Base-by-base conservation (phyloP, 2,329 filamentous ascomycete species). In the Camptophora hylomeconis region DNA sequence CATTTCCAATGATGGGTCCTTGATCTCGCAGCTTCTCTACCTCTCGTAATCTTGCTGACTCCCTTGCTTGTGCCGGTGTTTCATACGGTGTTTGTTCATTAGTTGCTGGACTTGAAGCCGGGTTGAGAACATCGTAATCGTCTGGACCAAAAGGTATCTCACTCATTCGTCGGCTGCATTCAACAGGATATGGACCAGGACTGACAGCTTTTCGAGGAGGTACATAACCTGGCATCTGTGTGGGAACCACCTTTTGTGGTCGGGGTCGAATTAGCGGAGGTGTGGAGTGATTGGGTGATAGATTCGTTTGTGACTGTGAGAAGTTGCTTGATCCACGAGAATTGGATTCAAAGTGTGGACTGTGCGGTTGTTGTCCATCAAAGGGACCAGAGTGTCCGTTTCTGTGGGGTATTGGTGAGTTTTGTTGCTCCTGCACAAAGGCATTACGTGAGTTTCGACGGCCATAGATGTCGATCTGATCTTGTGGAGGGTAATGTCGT, bases 1-100 rank as follows among this genome's bases (percentile, higher is more conserved):
- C 68, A 44, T 70, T 71, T 11, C 67, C 70, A 23, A 75, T 69
- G 31, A 77, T 73, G 5, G 72, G 69, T 2, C 64, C 67, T 20
- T 63, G 49, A 23, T 64, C 58, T 13, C 61, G 54, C 30, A 48
- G 30, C 26, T 51, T 44, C 17, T 56, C 53, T 5, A 50, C 41
- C 30, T 61, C 51, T 19, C 48, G 45, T 36, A 52, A 51, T 26
- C 50, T 44, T 11, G 55, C 48, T 4, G 49, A 47, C 24, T 57
- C 54, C 44, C 51, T 49, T n/a, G 52, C 48, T 34, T 55, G 49
- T 8, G 54, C 48, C 1, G 52, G 49, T 0, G 50, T 53, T 6
- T 54, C 49, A 33, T 59, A 61, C 3, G 46, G 46, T 26, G 55
- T 53, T 19, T 51, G 47, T 11, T 44, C 44, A 10, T 45, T 45